phyloP scores from a whole-genome alignment of 495 filamentous ascomycete genomes.

The Hyaloscypha bicolor region DNA sequence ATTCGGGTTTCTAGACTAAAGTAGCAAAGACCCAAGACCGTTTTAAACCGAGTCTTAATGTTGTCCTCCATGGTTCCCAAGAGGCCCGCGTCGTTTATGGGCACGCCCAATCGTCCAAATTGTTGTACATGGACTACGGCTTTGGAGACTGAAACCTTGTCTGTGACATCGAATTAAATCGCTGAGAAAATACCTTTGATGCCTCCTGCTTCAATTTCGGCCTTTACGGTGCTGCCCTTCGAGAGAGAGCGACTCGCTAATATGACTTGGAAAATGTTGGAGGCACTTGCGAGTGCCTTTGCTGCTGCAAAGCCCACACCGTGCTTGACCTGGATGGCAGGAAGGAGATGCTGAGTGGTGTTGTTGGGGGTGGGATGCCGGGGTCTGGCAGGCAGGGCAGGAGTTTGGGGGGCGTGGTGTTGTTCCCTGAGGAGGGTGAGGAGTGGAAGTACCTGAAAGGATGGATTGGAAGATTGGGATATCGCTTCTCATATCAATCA shows the following conservation, averaged over 20 bases:
- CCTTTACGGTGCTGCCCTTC: constrained; percentile 36
- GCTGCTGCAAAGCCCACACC: constrained; percentile 41
- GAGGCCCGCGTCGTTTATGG: constrained; percentile 61
- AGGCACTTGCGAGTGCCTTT: constrained; percentile 33
- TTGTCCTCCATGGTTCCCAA: constrained; percentile 27
- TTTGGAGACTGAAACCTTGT: constrained; percentile 40
- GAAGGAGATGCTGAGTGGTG: no score
- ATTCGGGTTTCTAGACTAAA: constrained; percentile 38
- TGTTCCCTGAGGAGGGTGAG: no score
- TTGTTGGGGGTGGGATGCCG: no score
- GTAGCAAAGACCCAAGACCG: constrained; percentile 36
- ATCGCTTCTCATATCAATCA: no score
- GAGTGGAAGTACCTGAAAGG: no score
- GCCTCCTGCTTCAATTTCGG: constrained; percentile 32
- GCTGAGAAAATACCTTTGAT: constrained; percentile 9
- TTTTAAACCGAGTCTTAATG: not conserved
- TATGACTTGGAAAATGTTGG: constrained; percentile 40
- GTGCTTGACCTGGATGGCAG: no score
- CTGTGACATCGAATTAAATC: constrained; percentile 43
- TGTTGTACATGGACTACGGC: constrained; percentile 39
- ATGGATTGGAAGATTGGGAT: no score
- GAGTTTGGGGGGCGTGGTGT: no score
- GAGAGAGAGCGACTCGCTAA: constrained; percentile 35
- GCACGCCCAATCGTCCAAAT: constrained; percentile 50
- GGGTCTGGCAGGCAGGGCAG: no score